Percentiles rank a stretch among this genome's conserved stretches.
Conservation (phyloP, 202 grass and related monocot genomes). For the Hordeum pubiflorum region DNA sequence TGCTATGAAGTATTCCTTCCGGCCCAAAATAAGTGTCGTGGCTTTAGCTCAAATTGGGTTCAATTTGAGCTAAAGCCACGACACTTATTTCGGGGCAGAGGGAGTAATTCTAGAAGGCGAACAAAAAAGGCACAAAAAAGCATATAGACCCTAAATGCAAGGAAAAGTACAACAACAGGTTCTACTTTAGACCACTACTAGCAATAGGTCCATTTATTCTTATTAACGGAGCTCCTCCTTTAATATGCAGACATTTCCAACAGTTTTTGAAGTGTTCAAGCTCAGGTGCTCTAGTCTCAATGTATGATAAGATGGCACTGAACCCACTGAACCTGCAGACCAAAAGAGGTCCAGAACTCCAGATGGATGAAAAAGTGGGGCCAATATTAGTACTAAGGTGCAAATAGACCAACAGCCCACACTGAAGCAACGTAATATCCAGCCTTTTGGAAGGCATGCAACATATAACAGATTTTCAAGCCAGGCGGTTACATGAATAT, state of each 20-base stretch:
- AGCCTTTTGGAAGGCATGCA: not conserved
- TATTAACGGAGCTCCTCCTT: not conserved
- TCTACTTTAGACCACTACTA: not conserved
- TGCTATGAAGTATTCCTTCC: not conserved
- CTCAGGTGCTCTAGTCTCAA: not conserved
- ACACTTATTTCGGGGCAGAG: too few relatives aligned
- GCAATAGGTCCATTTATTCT: not conserved
- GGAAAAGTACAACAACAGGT: not conserved
- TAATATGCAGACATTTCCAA: not conserved
- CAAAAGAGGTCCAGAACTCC: not conserved
- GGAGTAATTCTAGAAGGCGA: not conserved
- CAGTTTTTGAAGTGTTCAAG: not conserved
- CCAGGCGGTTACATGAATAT: not conserved
- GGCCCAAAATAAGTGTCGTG: too few relatives aligned
- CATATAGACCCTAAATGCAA: not conserved
- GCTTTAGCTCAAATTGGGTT: too few relatives aligned
- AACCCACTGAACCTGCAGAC: not conserved
- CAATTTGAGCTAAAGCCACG: too few relatives aligned
- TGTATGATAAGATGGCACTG: not conserved
- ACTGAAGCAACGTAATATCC: not conserved
- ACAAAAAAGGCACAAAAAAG: not conserved
- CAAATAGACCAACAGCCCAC: not conserved
- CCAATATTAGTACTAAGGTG: not conserved
- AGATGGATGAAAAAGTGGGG: not conserved
- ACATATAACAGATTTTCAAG: not conserved